Conservation (phyloP, 192 early-diverging fungal species). For the Coemansia furcata region DNA sequence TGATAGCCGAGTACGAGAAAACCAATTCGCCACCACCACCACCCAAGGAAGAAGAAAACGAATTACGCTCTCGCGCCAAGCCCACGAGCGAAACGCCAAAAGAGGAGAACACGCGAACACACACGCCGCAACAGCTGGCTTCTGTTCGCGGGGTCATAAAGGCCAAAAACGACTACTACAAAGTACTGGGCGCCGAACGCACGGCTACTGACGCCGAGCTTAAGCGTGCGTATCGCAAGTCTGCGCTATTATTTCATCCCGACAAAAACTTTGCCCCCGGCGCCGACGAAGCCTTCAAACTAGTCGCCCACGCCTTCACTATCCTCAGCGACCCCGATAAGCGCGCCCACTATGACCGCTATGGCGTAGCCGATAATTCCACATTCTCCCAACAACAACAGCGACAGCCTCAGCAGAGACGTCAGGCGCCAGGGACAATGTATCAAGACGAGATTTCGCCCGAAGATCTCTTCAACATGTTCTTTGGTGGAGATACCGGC, state of each 20-base stretch:
- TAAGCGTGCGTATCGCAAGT: slow-evolving; percentile 93
- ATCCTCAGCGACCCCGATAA: slow-evolving; percentile 86
- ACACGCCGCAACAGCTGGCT: slow-evolving; percentile 71
- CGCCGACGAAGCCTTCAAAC: slow-evolving; percentile 95
- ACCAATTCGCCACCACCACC: background rate
- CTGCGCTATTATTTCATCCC: slow-evolving; percentile 91
- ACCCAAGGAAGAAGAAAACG: background rate
- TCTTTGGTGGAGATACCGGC: slow-evolving; percentile 69
- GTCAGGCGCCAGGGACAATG: background rate
- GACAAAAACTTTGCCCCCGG: slow-evolving; percentile 96
- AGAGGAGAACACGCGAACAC: slow-evolving; percentile 22
- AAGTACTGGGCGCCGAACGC: slow-evolving; percentile 74
- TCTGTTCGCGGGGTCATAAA: slow-evolving; percentile 78
- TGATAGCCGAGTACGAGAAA: slow-evolving; percentile 47
- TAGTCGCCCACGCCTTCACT: slow-evolving; percentile 89
- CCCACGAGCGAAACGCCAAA: background rate
- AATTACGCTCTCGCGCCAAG: slow-evolving; percentile 4
- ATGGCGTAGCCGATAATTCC: slow-evolving; percentile 61
- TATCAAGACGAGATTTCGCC: slow-evolving; percentile 78
- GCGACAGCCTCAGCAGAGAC: slow-evolving; percentile 4
- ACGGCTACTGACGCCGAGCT: slow-evolving; percentile 76
- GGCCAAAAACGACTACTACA: slow-evolving; percentile 79
- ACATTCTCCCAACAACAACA: slow-evolving; percentile 35
- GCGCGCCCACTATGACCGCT: slow-evolving; percentile 79
- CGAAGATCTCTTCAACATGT: slow-evolving; percentile 96